Evolutionary conservation across 1,139 yeast species (phyloP).

Genomic region (Candida tunisiensis): DNA sequence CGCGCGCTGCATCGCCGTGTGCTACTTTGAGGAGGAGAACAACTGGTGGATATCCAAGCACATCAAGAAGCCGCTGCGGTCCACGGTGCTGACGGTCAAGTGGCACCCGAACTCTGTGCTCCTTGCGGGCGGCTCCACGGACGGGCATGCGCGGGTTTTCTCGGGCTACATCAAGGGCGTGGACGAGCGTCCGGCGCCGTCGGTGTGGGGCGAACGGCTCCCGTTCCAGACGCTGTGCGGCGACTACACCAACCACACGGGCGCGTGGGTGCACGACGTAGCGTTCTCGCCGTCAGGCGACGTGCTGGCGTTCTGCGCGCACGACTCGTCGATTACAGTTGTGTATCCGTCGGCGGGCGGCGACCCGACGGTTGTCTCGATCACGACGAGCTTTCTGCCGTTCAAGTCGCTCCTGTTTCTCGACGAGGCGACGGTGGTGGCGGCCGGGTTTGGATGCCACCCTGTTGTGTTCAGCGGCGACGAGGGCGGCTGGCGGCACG

Average conservation of each 20-base stretch:
- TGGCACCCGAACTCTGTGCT: slow-evolving; percentile 95
- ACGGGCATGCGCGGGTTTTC: slow-evolving; percentile 87
- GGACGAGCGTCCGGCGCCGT: slow-evolving; percentile 65
- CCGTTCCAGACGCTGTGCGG: slow-evolving; percentile 93
- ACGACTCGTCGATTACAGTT: slow-evolving; percentile 60
- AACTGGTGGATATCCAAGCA: slow-evolving; percentile 99
- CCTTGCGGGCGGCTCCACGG: slow-evolving; percentile 84
- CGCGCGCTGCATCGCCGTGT: slow-evolving; percentile 85
- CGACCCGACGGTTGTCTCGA: slow-evolving; percentile 28
- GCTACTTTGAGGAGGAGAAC: slow-evolving; percentile 89
- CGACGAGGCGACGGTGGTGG: slow-evolving; percentile 48
- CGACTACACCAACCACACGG: slow-evolving; percentile 59
- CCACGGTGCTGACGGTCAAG: slow-evolving; percentile 67
- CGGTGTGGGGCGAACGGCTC: slow-evolving; percentile 87
- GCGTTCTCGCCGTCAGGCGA: slow-evolving; percentile 72
- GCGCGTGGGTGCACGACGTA: slow-evolving; percentile 90
- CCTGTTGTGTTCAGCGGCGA: slow-evolving; percentile 72
- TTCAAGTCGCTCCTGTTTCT: slow-evolving; percentile 61
- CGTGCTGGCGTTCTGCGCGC: slow-evolving; percentile 62
- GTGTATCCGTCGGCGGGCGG: slow-evolving; percentile 68
- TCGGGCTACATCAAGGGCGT: slow-evolving; percentile 86
- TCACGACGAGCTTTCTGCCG: slow-evolving; percentile 67
- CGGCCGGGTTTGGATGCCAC: slow-evolving; percentile 89
- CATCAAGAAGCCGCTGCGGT: slow-evolving; percentile 78
- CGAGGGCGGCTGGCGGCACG: slow-evolving; percentile 49